A percentile compares a stretch with the other conserved stretches of the same genome.
These are phyloP conservation scores for Rhodotorula sp. DNA, from an alignment of 1,284 basidiomycete species.

Conservation along the genomic window DNA sequence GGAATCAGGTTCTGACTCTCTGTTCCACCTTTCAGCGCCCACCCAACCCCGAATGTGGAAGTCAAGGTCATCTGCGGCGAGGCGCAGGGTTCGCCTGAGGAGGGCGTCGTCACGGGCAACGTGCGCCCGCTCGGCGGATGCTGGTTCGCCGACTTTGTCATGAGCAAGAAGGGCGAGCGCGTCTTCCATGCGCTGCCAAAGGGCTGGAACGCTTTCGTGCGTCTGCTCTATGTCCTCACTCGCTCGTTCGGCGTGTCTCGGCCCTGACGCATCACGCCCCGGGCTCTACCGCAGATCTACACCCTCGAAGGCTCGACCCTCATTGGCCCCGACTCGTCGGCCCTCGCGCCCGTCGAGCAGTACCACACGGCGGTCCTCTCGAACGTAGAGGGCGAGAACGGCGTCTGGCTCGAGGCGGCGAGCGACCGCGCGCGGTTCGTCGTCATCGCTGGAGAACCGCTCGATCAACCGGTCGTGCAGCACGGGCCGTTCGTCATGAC, in stretches of 20 bases:
- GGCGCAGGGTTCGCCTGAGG: slow-evolving; percentile 62
- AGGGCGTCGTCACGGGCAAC: slow-evolving; percentile 66
- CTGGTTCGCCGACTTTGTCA: slow-evolving; percentile 69
- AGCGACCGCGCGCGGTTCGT: slow-evolving; percentile 42
- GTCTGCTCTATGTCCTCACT: not conserved
- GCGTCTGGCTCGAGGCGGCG: slow-evolving; percentile 62
- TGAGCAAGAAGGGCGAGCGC: slow-evolving; percentile 64
- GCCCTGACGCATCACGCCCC: not conserved
- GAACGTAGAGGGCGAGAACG: slow-evolving; percentile 63
- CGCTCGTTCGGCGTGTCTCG: not conserved
- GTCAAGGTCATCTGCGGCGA: slow-evolving; percentile 87
- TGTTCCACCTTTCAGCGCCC: slow-evolving; percentile 61
- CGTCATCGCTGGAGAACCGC: slow-evolving; percentile 76
- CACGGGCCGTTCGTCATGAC: slow-evolving; percentile 55
- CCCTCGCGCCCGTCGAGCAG: slow-evolving; percentile 46
- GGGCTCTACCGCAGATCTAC: slow-evolving; percentile 31
- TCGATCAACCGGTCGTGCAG: slow-evolving; percentile 84
- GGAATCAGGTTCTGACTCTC: slow-evolving; percentile 54
- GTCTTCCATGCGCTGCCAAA: slow-evolving; percentile 82
- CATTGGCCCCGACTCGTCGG: slow-evolving; percentile 18
- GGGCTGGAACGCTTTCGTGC: slow-evolving; percentile 51
- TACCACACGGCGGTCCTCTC: slow-evolving; percentile 59
- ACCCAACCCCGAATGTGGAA: slow-evolving; percentile 67
- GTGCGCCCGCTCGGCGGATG: slow-evolving; percentile 87
- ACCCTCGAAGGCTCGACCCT: slow-evolving; percentile 34